Evolutionary conservation across 176 grass and related monocot species (phyloP).

Genomic region (Triticum dicoccoides): DNA sequence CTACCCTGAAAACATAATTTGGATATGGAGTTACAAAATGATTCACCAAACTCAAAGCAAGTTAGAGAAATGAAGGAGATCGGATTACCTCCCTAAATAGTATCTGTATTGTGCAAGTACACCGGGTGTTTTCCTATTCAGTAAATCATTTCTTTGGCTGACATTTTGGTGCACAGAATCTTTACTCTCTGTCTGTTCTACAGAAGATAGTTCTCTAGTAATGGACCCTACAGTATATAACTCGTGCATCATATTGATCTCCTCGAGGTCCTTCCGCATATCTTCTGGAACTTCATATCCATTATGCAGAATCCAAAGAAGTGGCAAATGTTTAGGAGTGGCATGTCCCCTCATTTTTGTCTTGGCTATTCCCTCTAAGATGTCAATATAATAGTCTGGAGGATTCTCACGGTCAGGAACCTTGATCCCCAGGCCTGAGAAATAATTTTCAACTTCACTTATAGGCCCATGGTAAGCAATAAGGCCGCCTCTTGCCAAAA

Average conservation of each 20-base stretch:
- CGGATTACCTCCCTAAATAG: slow-evolving; percentile 67
- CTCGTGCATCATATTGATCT: slow-evolving; percentile 35
- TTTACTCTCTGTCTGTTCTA: slow-evolving; percentile 28
- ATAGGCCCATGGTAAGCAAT: slow-evolving; percentile 67
- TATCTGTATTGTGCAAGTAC: slow-evolving; percentile 57
- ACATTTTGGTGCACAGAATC: slow-evolving; percentile 30
- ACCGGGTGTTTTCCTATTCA: slow-evolving; percentile 58
- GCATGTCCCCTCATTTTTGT: slow-evolving; percentile 36
- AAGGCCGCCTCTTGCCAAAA: slow-evolving; percentile 83
- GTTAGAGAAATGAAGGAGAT: slow-evolving; percentile 8
- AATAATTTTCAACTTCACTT: slow-evolving; percentile 63
- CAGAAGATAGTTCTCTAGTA: slow-evolving; percentile 35
- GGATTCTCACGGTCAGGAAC: slow-evolving; percentile 73
- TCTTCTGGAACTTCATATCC: slow-evolving; percentile 57
- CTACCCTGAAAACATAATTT: slow-evolving; percentile 49
- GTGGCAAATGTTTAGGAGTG: slow-evolving; percentile 52
- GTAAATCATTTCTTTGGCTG: slow-evolving; percentile 33
- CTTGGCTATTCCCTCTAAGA: slow-evolving; percentile 67
- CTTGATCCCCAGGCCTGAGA: slow-evolving; percentile 55
- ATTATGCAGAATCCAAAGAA: slow-evolving; percentile 72
- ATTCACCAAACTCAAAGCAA: slow-evolving; percentile 20
- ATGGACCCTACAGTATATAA: slow-evolving; percentile 39
- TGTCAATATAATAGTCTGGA: slow-evolving; percentile 84
- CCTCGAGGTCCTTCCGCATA: slow-evolving; percentile 50
- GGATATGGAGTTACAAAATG: slow-evolving; percentile 8